phyloP scores from a whole-genome alignment of 768 basidiomycete genomes.

The Macrocybe gigantea region DNA sequence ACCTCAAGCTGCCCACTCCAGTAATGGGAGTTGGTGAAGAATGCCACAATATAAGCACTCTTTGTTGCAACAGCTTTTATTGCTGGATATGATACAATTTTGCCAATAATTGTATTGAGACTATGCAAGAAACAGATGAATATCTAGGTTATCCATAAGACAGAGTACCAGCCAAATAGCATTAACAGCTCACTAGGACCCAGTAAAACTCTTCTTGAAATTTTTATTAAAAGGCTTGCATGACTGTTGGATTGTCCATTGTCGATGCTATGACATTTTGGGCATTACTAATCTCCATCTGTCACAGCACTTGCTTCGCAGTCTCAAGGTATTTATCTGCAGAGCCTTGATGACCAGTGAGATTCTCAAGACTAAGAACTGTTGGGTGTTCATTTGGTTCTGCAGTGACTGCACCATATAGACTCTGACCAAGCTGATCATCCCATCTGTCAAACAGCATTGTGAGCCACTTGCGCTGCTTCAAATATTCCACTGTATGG shows the following conservation, averaged over 20 bases:
- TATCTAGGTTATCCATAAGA: slow-evolving; percentile 6
- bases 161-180: background rate
- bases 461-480: too few species aligned
- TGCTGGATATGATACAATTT: slow-evolving; percentile 15
- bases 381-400: too few species aligned
- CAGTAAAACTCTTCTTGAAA: slow-evolving; percentile 15
- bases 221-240: slow-evolving; percentile 18
- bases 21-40: slow-evolving; percentile 26
- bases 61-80: slow-evolving; percentile 17
- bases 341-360: too few species aligned
- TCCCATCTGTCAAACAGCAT: too few species aligned
- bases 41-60: slow-evolving; percentile 17
- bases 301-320: slow-evolving; percentile 10
- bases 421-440: too few species aligned
- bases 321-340: slow-evolving; percentile 15
- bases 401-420: too few species aligned
- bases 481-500: too few species aligned
- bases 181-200: slow-evolving; percentile 13
- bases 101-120: slow-evolving; percentile 22
- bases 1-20: slow-evolving; percentile 26
- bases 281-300: slow-evolving; percentile 13
- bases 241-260: slow-evolving; percentile 26
- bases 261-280: slow-evolving; percentile 16
- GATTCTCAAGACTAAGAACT: too few species aligned
- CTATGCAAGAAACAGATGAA: slow-evolving; percentile 23